These are phyloP conservation scores for Suillus occidentalis DNA, from an alignment of 768 basidiomycete genomes.

Conservation along the genomic window DNA sequence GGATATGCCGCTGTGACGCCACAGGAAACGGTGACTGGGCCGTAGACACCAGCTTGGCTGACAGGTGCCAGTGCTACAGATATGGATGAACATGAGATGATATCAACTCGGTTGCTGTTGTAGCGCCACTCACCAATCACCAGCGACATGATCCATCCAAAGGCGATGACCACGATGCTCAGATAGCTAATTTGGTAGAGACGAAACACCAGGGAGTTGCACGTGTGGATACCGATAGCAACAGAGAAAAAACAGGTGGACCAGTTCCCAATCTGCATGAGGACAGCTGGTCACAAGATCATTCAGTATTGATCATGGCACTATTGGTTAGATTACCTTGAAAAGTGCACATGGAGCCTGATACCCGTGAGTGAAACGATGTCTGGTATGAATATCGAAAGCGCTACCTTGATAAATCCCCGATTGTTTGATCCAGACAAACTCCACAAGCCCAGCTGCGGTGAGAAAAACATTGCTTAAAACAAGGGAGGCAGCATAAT, in stretches of 20 bases:
- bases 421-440: slow-evolving; percentile 46
- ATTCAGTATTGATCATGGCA: slow-evolving; percentile 4
- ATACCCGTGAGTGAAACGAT: background rate
- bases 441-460: slow-evolving; percentile 52
- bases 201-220: slow-evolving; percentile 62
- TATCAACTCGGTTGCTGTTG: background rate
- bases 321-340: slow-evolving; percentile 50
- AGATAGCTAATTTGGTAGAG: slow-evolving; percentile 51
- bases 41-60: slow-evolving; percentile 45
- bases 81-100: slow-evolving; percentile 2
- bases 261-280: slow-evolving; percentile 65
- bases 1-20: slow-evolving; percentile 45
- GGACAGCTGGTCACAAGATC: slow-evolving; percentile 37
- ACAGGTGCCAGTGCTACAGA: slow-evolving; percentile 40
- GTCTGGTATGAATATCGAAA: background rate
- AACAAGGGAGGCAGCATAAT: slow-evolving; percentile 65
- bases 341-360: slow-evolving; percentile 50
- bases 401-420: slow-evolving; percentile 50
- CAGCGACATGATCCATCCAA: slow-evolving; percentile 57
- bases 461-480: slow-evolving; percentile 56
- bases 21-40: slow-evolving; percentile 51
- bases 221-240: slow-evolving; percentile 65
- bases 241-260: slow-evolving; percentile 64
- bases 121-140: slow-evolving; percentile 47
- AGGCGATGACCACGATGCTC: slow-evolving; percentile 38